Percentiles rank a stretch among this genome's conserved stretches.
Evolutionary conservation across 148 eudicot genomes (phyloP).

Genomic region (Rhododendron henanense): DNA sequence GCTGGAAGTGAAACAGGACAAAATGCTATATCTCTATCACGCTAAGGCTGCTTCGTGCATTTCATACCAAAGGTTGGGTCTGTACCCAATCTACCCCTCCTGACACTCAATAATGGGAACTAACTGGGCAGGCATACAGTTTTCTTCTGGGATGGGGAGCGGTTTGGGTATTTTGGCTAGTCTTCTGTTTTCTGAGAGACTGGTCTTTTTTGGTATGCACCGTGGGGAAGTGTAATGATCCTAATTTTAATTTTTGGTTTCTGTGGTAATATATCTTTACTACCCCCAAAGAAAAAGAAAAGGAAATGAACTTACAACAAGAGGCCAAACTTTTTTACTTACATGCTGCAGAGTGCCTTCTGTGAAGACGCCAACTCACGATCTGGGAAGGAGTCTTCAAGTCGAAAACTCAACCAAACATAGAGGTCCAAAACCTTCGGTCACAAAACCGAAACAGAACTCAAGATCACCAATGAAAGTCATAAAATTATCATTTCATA

Average conservation of each 20-base stretch:
- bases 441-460: slow-evolving; percentile 13
- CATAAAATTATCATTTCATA: neutral
- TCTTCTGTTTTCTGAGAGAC: neutral
- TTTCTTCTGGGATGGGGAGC: neutral
- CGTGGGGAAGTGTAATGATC: neutral
- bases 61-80: neutral
- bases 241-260: neutral
- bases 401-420: slow-evolving; percentile 88
- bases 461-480: neutral
- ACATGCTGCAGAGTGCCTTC: slow-evolving; percentile 93
- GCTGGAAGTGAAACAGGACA: neutral
- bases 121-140: neutral
- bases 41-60: neutral
- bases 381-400: slow-evolving; percentile 89
- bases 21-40: neutral
- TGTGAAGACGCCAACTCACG: slow-evolving; percentile 90
- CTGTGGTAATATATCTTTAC: neutral
- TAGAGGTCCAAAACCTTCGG: slow-evolving; percentile 92
- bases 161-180: neutral
- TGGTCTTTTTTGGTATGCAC: neutral
- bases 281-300: neutral
- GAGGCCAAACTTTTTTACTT: slow-evolving; percentile 12
- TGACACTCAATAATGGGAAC: neutral
- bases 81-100: neutral
- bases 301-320: neutral